Percentiles rank a stretch among this genome's conserved stretches.
These are phyloP conservation scores for Alternaria metachromatica DNA, from an alignment of 2,329 filamentous ascomycete genomes.

Conservation along the genomic window DNA sequence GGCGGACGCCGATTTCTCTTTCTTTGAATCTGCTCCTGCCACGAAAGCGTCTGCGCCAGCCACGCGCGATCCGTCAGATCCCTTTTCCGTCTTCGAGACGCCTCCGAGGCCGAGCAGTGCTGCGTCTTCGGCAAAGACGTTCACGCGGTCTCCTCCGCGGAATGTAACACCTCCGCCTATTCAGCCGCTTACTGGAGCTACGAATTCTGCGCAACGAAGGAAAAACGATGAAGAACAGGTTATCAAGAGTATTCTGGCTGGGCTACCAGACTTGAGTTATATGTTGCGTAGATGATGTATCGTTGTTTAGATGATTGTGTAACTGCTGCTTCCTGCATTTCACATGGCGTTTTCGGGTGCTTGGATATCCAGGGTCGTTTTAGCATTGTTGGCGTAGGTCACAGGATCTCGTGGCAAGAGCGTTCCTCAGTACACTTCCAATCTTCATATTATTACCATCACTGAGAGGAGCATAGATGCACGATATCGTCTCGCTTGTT, in stretches of 20 bases:
- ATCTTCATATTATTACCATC: background rate
- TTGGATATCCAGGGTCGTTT: background rate
- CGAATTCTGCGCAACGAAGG: slow-evolving; percentile 30
- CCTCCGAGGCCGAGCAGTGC: slow-evolving; percentile 15
- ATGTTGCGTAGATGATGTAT: slow-evolving; percentile 29
- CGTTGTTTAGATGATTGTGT: background rate
- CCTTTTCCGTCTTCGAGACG: slow-evolving; percentile 36
- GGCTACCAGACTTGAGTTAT: slow-evolving; percentile 42
- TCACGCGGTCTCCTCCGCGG: slow-evolving; percentile 27
- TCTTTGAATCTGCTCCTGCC: slow-evolving; percentile 38
- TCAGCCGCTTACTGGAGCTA: slow-evolving; percentile 34
- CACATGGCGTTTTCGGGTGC: background rate
- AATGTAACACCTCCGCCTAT: slow-evolving; percentile 20
- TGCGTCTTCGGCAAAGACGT: slow-evolving; percentile 20
- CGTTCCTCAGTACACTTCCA: background rate
- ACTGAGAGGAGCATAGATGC: background rate
- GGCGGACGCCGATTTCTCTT: slow-evolving; percentile 27
- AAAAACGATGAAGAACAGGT: slow-evolving; percentile 40
- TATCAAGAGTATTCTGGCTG: slow-evolving; percentile 32
- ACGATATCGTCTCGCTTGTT: background rate
- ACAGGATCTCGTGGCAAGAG: background rate
- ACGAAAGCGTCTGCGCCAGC: background rate
- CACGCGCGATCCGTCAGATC: slow-evolving; percentile 20
- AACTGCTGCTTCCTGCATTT: background rate
- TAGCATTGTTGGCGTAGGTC: background rate